Conservation (phyloP, 192 early-diverging fungal genomes). For the Lunasporangiospora selenospora region DNA sequence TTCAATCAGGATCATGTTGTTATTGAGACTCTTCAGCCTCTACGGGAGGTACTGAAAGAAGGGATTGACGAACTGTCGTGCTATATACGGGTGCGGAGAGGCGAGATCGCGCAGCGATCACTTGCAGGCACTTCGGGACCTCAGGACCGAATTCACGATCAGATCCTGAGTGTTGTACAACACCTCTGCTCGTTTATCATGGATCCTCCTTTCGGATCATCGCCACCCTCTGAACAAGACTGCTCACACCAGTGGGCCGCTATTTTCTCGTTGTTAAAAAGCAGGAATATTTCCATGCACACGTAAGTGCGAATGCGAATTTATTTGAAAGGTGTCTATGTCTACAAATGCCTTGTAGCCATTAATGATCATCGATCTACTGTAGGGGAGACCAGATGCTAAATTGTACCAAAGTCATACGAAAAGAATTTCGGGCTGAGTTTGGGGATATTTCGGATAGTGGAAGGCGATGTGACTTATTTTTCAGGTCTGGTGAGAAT, state of each 20-base stretch:
- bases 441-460: too few species aligned
- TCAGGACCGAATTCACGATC: constrained; percentile 1
- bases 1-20: too few species aligned
- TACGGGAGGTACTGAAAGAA: background rate
- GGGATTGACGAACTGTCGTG: background rate
- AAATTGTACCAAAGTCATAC: too few species aligned
- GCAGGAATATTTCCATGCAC: background rate
- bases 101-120: background rate
- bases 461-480: too few species aligned
- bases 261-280: background rate
- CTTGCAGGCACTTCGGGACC: constrained; percentile 2
- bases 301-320: background rate
- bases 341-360: too few species aligned
- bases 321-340: too few species aligned
- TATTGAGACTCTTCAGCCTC: too few species aligned
- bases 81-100: background rate
- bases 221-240: constrained; percentile 6
- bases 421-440: too few species aligned
- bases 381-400: too few species aligned
- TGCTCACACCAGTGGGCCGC: background rate
- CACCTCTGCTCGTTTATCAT: constrained; percentile 7
- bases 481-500: too few species aligned
- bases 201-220: constrained; percentile 5
- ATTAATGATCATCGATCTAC: too few species aligned
- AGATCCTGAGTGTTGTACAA: background rate